phyloP scores from a whole-genome alignment of 1,139 yeast species.

The Suhomyces bribrorum region DNA sequence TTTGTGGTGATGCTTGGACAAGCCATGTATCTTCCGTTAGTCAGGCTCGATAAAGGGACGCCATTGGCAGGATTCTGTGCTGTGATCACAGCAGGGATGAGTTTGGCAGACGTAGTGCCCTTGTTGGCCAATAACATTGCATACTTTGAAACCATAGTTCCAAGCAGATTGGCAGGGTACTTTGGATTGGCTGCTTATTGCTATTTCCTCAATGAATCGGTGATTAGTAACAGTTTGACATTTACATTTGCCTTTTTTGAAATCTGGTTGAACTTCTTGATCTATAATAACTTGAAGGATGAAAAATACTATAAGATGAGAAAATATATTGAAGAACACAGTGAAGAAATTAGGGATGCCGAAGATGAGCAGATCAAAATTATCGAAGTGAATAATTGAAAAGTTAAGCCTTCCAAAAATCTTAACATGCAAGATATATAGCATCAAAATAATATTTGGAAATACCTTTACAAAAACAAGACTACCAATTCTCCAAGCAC shows the following conservation, averaged over 20 bases:
- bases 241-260: slow-evolving; percentile 66
- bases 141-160: slow-evolving; percentile 69
- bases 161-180: slow-evolving; percentile 59
- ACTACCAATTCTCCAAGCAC: too few species aligned
- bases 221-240: slow-evolving; percentile 60
- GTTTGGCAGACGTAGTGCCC: slow-evolving; percentile 59
- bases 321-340: slow-evolving; percentile 38
- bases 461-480: too few species aligned
- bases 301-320: slow-evolving; percentile 52
- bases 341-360: slow-evolving; percentile 31
- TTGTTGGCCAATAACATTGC: slow-evolving; percentile 53
- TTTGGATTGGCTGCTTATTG: slow-evolving; percentile 53
- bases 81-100: slow-evolving; percentile 43
- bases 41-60: slow-evolving; percentile 43
- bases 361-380: slow-evolving; percentile 33
- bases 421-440: too few species aligned
- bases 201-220: slow-evolving; percentile 43
- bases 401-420: too few species aligned
- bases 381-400: slow-evolving; percentile 20
- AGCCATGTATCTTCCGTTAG: slow-evolving; percentile 48
- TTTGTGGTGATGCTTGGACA: slow-evolving; percentile 57
- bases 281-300: slow-evolving; percentile 64
- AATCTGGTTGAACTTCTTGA: slow-evolving; percentile 68
- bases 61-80: slow-evolving; percentile 57
- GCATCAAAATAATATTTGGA: too few species aligned